Base-by-base conservation (phyloP, 176 grass and related monocot genomes). In the maize (Zea mays) region DNA sequence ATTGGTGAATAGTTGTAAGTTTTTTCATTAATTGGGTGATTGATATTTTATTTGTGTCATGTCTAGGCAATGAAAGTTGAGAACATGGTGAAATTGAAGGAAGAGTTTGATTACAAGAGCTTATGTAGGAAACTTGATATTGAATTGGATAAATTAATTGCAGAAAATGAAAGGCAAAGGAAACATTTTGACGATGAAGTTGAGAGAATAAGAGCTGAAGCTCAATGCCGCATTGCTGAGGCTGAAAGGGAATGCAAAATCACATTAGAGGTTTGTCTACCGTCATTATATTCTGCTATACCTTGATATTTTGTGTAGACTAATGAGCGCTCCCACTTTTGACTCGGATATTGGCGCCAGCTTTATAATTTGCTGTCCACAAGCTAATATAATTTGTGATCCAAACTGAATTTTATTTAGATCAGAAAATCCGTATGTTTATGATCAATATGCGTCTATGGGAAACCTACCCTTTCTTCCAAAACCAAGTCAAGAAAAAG, bases 91-190 rank as follows among this genome's bases (percentile, higher is more conserved):
- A 99, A 93, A 87, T 61, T 99, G 56, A 99, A 99, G 81, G 96
- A 96, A 83, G 96, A 99, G 85, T 99, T 96, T 82, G 96, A 99
- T 83, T 99, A 96, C 84, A 99, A 99, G 86, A 99, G 96, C 79
- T 87, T 99, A 56, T 96, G 92, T 66, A 89, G 96, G 84, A 99
- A 88, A 55, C 92, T 96, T 84, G 96, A 91, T 82, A 89, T 99
- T 81, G 96, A 99, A 47, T 72, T 99, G 58, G 92, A 99, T 74
- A 99, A 93, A 63, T 87, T 99, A 69, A 93, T 96, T 3, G 88
- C 90, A 71, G 96, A 95, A 83, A 99, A 99, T 81, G 96, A 99
- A 83, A 95, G 96, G 68, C 96, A 99, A 63, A 74, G 47, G 2
- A 96, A 99, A 69, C 81, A 77, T 85, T 99, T 90, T 89, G 92